Evolutionary conservation across 331 rosid genomes (phyloP), one percentile per base, ranked within the genome.

Genomic region (Rhamnella rubrinervis): DNA sequence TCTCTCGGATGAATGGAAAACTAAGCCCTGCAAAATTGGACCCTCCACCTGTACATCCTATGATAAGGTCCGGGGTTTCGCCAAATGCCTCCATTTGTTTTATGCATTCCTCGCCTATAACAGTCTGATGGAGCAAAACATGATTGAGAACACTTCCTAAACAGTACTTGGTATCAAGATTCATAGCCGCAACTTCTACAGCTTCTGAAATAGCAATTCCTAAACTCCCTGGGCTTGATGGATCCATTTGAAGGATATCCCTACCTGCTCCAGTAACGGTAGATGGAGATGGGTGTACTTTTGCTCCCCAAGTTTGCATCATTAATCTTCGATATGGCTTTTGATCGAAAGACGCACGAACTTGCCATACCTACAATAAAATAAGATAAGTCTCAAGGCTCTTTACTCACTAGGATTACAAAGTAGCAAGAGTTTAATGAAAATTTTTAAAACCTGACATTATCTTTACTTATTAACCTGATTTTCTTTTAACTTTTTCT

Each of bases 291-390:
- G 98, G 91, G 49, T 91, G 93, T 17, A 93, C 98, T 56, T 84
- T 85, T 67, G 96, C 97, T 19, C 97, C 97, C 97, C 96, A 93
- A 51, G 98, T 93, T 82, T 93, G 84, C 98, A 93, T 93, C 98
- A 93, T 91, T 78, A 91, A 11, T 75, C 89, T 86, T 13, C 98
- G 81, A 71, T 93, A 91, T 6, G 97, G 98, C 67, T 93, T 93
- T 55, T 83, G 83, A 80, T 93, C 97, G 47, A 80, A 93, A 1
- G 98, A 93, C 3, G 98, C 91, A 4, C 95, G 92, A 18, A 93
- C 98, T 87, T 93, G 98, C 98, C 98, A 90, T 71, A 93, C 98
- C 98, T 93, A 68, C n/a, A 68, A 9, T 49, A 55, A 59, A 50
- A 59, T 63, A 23, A 40, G 65, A 61, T 55, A 23, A 31, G 4